Evolutionary conservation across 163 green algal genomes (phyloP), one percentile per base, ranked within the genome.

Genomic region (Trebouxia gelatinosa): DNA sequence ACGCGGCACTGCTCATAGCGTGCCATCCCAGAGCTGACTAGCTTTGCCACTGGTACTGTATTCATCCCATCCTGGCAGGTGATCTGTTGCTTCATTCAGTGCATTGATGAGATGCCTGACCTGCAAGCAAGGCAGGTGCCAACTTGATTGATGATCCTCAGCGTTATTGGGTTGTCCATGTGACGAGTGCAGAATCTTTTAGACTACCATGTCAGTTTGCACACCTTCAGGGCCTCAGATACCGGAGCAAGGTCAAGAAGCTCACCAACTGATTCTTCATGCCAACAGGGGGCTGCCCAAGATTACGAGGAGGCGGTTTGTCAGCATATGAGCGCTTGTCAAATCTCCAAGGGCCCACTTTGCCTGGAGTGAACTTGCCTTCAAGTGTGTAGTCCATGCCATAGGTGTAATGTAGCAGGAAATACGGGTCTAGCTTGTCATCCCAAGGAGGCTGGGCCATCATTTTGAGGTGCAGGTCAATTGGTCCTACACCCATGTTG

Each of bases 371-470:
- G 81, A 89, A 92, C 35, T 79, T 76, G 7, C 93, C 92, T 2
- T 90, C 75, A 6, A 87, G n/a, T 7, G 85, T 91, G 85, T 92
- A 97, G 81, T 97, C 93, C 81, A 91, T 95, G 74, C 94, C 68
- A 78, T 98, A 98, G 0, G 94, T 98, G 90, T 95, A 98, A 83
- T 98, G 94, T 40, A 98, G 84, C 64, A 97, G 91, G 88, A 96
- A 96, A 85, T 90, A 95, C 7, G 87, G 88, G 35, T 74, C 57
- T 65, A 92, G 81, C 7, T 84, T 28, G 28, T 67, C 79, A 83
- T 95, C 92, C 83, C 87, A 97, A n/a, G 90, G 92, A 43, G 92
- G 93, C 80, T 96, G 92, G 4, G 85, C 75, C 86, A 93, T 93
- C 82, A 96, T 90, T 75, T 88, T 74, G 26, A 64, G 35, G 16